Base-by-base conservation (phyloP, 345 rosid genomes). In the Cardamine chenopodiifolia region DNA sequence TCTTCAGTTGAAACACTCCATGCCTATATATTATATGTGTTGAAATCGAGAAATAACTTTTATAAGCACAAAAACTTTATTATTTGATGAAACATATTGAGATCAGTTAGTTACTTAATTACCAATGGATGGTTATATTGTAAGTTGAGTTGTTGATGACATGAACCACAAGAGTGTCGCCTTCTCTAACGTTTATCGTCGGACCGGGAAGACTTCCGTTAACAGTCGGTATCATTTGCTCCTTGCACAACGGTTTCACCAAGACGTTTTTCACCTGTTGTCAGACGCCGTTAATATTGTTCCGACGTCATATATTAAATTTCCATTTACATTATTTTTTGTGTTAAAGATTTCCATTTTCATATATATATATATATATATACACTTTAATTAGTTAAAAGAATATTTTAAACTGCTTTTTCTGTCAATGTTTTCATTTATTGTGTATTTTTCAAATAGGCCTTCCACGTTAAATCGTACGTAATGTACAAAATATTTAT, bases 111-210 rank as follows among this genome's bases (percentile, higher is more conserved):
- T 20, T 49, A 29, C 0, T 61, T 32, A 28, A 10, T 28, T 87
- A 94, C 98, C 98, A 91, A 39, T 91, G 98, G 50, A 94, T 82
- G 7, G 93, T 87, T 40, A 91, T 17, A 78, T 90, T 88, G 72
- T 91, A 86, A 28, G 96, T 95, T 1, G 92, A 94, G 55, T 80
- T 60, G 65, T 94, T 94, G 40, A 81, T 42, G 59, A 91, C 96
- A 22, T 87, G 89, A 70, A 94, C 80, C 8, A 87, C 68, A 14
- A 91, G 87, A 2, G 85, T 88, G 78, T 94, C 96, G 3, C 97
- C 96, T 71, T 89, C 98, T n/a, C 72, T 80, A 59, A 81, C 96
- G 0, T 42, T 50, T 25, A 91, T 45, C 0, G 86, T 82, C 3
- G 97, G 96, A 14, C 98, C 98, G 0, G 98, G 98, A 14, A 89